Evolutionary conservation across 1,139 yeast genomes (phyloP).

Genomic region (Lodderomyces pseudojiufengensis): DNA sequence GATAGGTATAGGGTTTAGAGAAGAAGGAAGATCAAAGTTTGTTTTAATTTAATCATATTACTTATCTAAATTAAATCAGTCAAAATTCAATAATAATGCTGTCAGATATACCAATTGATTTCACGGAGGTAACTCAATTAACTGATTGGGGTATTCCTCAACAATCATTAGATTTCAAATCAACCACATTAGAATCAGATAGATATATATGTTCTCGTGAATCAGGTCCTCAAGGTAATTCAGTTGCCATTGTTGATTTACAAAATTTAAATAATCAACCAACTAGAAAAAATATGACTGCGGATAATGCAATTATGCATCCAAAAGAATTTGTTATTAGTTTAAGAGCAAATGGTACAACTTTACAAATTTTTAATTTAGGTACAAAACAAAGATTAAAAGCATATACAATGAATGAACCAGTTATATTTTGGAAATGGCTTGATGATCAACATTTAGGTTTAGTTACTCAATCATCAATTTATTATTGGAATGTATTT

Average conservation of each 20-base stretch:
- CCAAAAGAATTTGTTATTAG: conserved; percentile 86
- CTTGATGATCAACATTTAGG: conserved; percentile 70
- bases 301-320: conserved; percentile 97
- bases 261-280: conserved; percentile 63
- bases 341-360: conserved; percentile 92
- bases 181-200: conserved; percentile 93
- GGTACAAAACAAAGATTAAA: conserved; percentile 85
- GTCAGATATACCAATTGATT: conserved; percentile 88
- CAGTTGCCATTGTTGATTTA: conserved; percentile 90
- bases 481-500: conserved; percentile 80
- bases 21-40: too few relatives aligned
- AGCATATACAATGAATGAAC: conserved; percentile 81
- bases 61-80: not conserved
- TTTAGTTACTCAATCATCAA: conserved; percentile 71
- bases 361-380: conserved; percentile 89
- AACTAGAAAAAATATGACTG: conserved; percentile 88
- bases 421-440: conserved; percentile 97
- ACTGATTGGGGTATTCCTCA: conserved; percentile 81
- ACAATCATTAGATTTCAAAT: conserved; percentile 82
- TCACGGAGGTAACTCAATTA: conserved; percentile 90
- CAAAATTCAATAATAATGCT: conserved; percentile 14
- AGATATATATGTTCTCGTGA: conserved; percentile 88
- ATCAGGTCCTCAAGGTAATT: conserved; percentile 66
- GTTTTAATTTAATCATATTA: too few relatives aligned
- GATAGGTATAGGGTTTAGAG: too few relatives aligned